These are phyloP conservation scores for Amanita inopinata DNA, from an alignment of 768 basidiomycete genomes.

Conservation along the genomic window DNA sequence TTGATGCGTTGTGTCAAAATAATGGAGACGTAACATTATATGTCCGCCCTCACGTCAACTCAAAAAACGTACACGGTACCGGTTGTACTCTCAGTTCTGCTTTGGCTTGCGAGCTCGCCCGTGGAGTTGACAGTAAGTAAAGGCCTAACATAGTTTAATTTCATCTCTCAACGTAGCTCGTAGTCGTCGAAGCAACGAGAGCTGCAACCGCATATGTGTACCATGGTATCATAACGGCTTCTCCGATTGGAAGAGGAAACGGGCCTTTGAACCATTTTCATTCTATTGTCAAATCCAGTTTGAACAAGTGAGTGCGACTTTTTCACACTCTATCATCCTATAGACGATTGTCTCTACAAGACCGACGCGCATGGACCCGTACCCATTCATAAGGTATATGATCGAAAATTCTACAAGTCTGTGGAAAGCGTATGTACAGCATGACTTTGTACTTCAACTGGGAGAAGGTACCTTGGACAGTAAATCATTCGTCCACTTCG, in stretches of 20 bases:
- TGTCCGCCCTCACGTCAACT: constrained; percentile 50
- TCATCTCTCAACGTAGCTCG: neutral
- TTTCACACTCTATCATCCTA: neutral
- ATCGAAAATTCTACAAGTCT: constrained; percentile 42
- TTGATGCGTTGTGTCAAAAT: constrained; percentile 49
- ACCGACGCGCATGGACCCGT: constrained; percentile 47
- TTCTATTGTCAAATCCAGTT: constrained; percentile 31
- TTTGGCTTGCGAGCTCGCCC: constrained; percentile 56
- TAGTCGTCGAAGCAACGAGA: constrained; percentile 40
- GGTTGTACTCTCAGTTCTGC: constrained; percentile 89
- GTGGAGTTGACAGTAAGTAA: constrained; percentile 31
- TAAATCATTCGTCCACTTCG: constrained; percentile 72
- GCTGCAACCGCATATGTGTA: constrained; percentile 67
- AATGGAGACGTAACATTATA: constrained; percentile 36
- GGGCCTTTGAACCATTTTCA: constrained; percentile 89
- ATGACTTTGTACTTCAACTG: constrained; percentile 73
- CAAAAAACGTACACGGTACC: constrained; percentile 80
- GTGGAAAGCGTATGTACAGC: constrained; percentile 74
- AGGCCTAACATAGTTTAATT: neutral
- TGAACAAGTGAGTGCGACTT: constrained; percentile 42
- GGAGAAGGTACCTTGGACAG: constrained; percentile 60
- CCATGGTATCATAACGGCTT: constrained; percentile 60
- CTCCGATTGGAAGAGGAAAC: constrained; percentile 58
- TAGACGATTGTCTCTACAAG: constrained; percentile 22
- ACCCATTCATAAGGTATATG: constrained; percentile 59